Base-by-base conservation (phyloP, 371 early-diverging fungal species). In the Mortierella sp. region DNA sequence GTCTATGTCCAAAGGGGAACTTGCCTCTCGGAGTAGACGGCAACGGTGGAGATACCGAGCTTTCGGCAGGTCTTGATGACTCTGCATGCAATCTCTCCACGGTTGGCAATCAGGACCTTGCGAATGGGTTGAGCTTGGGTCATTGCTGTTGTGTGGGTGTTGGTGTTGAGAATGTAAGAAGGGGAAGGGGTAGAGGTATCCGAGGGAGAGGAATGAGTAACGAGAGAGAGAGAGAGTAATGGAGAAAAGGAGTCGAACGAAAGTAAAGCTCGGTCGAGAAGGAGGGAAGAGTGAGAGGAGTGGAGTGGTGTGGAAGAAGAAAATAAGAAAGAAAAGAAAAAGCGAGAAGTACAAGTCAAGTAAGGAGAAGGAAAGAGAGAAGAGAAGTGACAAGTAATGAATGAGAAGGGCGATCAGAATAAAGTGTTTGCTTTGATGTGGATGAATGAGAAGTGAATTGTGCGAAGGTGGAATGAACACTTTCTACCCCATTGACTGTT, bases 21-120 rank as follows among this genome's bases (percentile, higher is more conserved):
- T 45, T 80, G 74, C 86, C 81, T 85, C 66, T 85, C 94, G 10
- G 90, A 90, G 88, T 93, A 95, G 11, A 95, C 92, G 7, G 95
- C 94, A 8, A 95, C 95, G 11, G 95, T 93, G 58, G 92, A 90
- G 77, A 95, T 92, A 40, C 89, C 89, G 75, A 92, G 78, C 55
- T 88, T 87, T 44, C 84, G 80, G 73, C 89, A 92, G 11, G 94
- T 93, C 71, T 87, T 89, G 73, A 94, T 93, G 61, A 95, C 92
- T 43, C 95, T 87, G 82, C 92, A 91, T 6, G 96, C 94, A 48
- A 94, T 95, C 79, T 95, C 96, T 47, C 96, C 96, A 16, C 95
- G 89, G 88, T 95, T 95, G 47, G 95, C 95, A 41, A 95, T 90
- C 43, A 95, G 89, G 70, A 95, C 93, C 86, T 95, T 95, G 87